These are phyloP conservation scores for Globisporangium apiculatum DNA, from an alignment of 352 stramenopile species.

Conservation along the genomic window DNA sequence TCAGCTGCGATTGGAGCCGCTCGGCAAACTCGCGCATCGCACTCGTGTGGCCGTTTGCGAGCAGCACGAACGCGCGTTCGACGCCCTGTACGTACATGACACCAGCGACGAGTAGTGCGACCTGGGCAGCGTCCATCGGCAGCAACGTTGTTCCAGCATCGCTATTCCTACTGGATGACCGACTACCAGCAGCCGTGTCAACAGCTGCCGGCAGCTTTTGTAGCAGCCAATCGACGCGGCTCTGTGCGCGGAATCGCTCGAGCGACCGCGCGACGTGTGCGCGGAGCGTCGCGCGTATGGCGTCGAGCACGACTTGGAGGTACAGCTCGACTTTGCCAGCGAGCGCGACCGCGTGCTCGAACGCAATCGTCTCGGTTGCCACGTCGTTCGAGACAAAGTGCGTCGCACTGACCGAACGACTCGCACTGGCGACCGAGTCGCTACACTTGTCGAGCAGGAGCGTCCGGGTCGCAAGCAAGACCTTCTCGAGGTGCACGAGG, in stretches of 20 bases:
- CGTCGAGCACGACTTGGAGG: constrained; percentile 88
- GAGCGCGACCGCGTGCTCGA: constrained; percentile 84
- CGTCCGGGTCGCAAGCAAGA: constrained; percentile 63
- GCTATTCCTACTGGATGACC: too few species aligned
- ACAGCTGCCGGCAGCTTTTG: constrained; percentile 37
- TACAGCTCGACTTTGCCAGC: constrained; percentile 96
- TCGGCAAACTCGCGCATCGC: constrained; percentile 83
- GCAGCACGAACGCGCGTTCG: constrained; percentile 59
- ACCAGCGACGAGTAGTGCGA: constrained; percentile 86
- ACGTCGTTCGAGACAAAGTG: constrained; percentile 89
- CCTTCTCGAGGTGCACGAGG: constrained; percentile 89
- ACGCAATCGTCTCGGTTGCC: constrained; percentile 84
- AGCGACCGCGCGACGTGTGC: constrained; percentile 86
- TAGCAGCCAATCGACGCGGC: constrained; percentile 92
- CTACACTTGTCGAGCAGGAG: constrained; percentile 49
- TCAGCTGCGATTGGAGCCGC: constrained; percentile 86
- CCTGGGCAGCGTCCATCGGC: constrained; percentile 88
- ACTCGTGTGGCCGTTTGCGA: constrained; percentile 64
- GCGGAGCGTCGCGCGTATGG: constrained; percentile 87
- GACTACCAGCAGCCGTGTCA: too few species aligned
- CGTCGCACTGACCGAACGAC: constrained; percentile 41
- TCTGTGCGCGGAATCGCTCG: constrained; percentile 82
- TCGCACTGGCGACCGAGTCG: not conserved
- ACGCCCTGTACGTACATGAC: constrained; percentile 89
- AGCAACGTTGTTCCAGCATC: constrained; percentile 14